Evolutionary conservation across 371 early-diverging fungal species (phyloP), one percentile per base, ranked within the genome.

Genomic region (Mucor racemosus): DNA sequence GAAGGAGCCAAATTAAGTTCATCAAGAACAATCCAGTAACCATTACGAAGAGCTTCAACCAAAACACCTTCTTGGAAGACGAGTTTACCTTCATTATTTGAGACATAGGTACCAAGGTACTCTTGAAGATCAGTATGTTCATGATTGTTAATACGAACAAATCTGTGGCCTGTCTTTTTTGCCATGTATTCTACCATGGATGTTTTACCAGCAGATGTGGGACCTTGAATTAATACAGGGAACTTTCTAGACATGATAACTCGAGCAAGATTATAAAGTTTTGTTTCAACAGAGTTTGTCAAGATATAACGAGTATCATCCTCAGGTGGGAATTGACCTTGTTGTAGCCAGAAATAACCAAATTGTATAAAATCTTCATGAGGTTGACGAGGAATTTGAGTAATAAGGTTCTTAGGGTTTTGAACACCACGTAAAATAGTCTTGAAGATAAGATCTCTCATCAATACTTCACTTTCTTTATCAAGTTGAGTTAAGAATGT

Each of bases 101-200:
- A 89, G 0, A 94, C 90, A 73, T 98, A 98, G 0, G 92, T 90
- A 60, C 99, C 99, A 41, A 99, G 82, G 76, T 99, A 99, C 79
- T 99, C 99, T 76, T 97, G 95, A 60, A 98, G 70, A 75, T 99
- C 99, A 2, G 99, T 99, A 77, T 99, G 98, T 79, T 99, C 99
- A 82, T 99, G 99, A 79, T 99, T 99, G 85, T 99, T 99, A 80
- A 99, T 97, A 67, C 99, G 92, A 8, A 99, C 95, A 77, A 99
- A 96, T 17, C 87, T 85, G 81, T 97, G 98, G 10, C 95, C 95
- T 0, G 96, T 94, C 56, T 86, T 78, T 58, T 93, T 92, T n/a
- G 99, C 99, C 64, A 99, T 79, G 69, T 97, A 96, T 75, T 96
- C 96, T 59, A 99, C 93, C 93, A 99, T 96, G 67, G 95, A 94